These are phyloP conservation scores for Prunus yedoensis DNA, from an alignment of 331 rosid species.

Conservation along the genomic window DNA sequence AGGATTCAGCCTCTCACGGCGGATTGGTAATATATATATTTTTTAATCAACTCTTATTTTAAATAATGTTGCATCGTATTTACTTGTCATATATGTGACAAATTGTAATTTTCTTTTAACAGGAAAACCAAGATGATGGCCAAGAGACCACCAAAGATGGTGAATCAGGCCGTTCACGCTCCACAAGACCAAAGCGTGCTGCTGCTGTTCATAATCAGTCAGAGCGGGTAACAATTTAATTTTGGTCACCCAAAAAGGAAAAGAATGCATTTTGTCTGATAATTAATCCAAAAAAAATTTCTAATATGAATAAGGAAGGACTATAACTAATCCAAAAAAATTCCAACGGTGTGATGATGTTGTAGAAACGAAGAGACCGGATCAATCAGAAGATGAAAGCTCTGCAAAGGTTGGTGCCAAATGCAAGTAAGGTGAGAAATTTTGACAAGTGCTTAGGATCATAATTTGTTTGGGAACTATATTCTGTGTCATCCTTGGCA, in stretches of 20 bases:
- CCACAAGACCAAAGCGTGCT: slow-evolving; percentile 47
- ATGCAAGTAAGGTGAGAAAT: slow-evolving; percentile 65
- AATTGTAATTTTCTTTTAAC: background rate
- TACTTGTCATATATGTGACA: background rate
- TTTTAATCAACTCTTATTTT: background rate
- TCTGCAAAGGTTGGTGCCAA: slow-evolving; percentile 75
- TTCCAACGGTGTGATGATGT: background rate
- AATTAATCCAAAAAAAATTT: no score
- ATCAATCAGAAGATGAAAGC: slow-evolving; percentile 79
- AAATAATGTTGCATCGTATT: background rate
- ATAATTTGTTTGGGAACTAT: no score
- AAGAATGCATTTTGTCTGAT: no score
- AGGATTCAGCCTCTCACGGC: slow-evolving; percentile 38
- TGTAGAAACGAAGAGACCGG: slow-evolving; percentile 64
- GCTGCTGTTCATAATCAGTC: slow-evolving; percentile 73
- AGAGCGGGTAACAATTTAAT: slow-evolving; percentile 51
- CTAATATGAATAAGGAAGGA: no score
- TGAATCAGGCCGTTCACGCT: slow-evolving; percentile 35
- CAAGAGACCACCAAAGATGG: slow-evolving; percentile 41
- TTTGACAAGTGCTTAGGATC: background rate
- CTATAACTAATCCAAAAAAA: no score
- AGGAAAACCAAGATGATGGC: slow-evolving; percentile 53
- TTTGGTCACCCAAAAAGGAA: background rate
- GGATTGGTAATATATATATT: slow-evolving; percentile 34
- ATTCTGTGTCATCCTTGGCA: no score